A percentile compares a stretch with the other conserved stretches of the same genome.
Evolutionary conservation across 1,284 basidiomycete species (phyloP).

Genomic region (Fereydounia khargensis): DNA sequence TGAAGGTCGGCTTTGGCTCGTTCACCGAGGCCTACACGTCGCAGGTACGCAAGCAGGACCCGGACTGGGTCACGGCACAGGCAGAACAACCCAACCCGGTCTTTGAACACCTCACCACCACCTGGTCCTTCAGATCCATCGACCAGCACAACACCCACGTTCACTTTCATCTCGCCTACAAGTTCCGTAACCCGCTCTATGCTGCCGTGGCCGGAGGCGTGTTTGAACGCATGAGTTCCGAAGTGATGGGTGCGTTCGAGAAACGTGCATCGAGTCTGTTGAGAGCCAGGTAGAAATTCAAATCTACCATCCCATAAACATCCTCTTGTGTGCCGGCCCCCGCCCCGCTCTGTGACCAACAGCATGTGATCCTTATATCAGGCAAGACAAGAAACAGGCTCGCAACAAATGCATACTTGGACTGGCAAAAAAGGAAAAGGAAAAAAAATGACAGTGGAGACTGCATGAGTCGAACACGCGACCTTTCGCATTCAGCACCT

Average conservation of each 20-base stretch:
- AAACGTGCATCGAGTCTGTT: too few species aligned
- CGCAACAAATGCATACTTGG: too few species aligned
- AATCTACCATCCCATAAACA: too few species aligned
- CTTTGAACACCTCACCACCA: constrained; percentile 79
- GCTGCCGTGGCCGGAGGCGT: constrained; percentile 76
- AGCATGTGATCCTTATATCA: too few species aligned
- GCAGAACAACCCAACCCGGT: constrained; percentile 63
- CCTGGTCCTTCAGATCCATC: constrained; percentile 61
- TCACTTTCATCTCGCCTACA: constrained; percentile 66
- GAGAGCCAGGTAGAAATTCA: too few species aligned
- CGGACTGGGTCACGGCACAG: constrained; percentile 67
- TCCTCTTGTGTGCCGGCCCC: too few species aligned
- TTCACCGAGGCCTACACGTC: constrained; percentile 86
- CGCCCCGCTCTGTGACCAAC: too few species aligned
- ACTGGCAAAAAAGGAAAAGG: too few species aligned
- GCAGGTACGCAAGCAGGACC: constrained; percentile 74
- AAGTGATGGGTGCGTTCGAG: constrained; percentile 92
- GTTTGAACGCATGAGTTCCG: constrained; percentile 78
- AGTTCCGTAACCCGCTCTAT: constrained; percentile 82
- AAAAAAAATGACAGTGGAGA: constrained; percentile 11
- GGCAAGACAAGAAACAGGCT: too few species aligned
- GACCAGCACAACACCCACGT: constrained; percentile 15
- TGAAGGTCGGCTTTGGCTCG: constrained; percentile 82
- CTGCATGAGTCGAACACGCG: constrained; percentile 47
- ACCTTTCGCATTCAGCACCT: constrained; percentile 48